Conservation (phyloP, 768 basidiomycete species). For the Boletus rex-veris region DNA sequence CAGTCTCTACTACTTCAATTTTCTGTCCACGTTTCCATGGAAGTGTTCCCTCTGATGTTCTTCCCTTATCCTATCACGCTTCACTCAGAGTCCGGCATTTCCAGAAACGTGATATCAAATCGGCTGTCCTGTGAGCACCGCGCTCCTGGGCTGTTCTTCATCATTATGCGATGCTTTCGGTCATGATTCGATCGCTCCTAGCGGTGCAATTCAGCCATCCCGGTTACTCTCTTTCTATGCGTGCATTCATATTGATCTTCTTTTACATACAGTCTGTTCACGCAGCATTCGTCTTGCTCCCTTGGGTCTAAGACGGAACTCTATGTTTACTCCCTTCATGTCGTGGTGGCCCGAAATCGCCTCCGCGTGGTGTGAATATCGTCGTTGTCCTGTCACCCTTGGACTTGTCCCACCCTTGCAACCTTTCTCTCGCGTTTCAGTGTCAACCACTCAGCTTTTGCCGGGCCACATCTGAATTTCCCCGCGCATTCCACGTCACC, state of each 20-base stretch:
- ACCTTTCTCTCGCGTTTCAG: slow-evolving; percentile 21
- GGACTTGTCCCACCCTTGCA: slow-evolving; percentile 14
- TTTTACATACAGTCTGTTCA: slow-evolving; percentile 30
- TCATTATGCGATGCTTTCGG: slow-evolving; percentile 29
- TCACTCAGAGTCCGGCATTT: slow-evolving; percentile 25
- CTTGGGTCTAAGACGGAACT: slow-evolving; percentile 33
- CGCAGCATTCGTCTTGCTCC: slow-evolving; percentile 16
- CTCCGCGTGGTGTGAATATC: slow-evolving; percentile 16
- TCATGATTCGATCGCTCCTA: slow-evolving; percentile 30
- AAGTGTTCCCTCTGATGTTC: slow-evolving; percentile 6
- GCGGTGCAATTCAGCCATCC: slow-evolving; percentile 20
- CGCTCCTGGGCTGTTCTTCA: slow-evolving; percentile 18
- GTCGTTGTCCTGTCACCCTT: slow-evolving; percentile 13
- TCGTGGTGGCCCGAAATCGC: slow-evolving; percentile 20
- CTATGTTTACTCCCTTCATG: slow-evolving; percentile 26
- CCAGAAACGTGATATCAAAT: slow-evolving; percentile 34
- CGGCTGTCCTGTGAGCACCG: slow-evolving; percentile 30
- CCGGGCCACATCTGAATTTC: not conserved
- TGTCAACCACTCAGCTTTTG: slow-evolving; percentile 7
- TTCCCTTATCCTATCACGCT: slow-evolving; percentile 16
- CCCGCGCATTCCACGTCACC: slow-evolving; percentile 3
- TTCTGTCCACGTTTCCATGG: slow-evolving; percentile 20
- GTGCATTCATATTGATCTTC: slow-evolving; percentile 23
- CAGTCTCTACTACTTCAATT: not conserved
- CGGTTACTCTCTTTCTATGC: slow-evolving; percentile 23